These are phyloP conservation scores for Talaromyces sp. DNA, from an alignment of 2,329 filamentous ascomycete species.

Conservation along the genomic window DNA sequence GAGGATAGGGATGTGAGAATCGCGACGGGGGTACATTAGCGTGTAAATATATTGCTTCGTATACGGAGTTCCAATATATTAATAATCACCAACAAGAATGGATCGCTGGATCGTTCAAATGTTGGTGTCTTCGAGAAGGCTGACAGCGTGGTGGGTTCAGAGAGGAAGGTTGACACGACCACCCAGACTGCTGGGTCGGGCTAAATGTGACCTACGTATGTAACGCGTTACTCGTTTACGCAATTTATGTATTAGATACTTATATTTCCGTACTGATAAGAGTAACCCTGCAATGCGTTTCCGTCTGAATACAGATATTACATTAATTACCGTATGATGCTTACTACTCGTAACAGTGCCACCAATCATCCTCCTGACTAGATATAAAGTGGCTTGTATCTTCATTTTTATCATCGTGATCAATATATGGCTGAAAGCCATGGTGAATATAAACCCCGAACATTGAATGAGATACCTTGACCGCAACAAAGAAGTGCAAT, in stretches of 20 bases:
- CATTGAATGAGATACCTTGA: background rate
- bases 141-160: background rate
- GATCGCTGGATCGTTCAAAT: background rate
- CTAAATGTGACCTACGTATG: background rate
- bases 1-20: constrained; percentile 1
- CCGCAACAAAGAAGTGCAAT: background rate
- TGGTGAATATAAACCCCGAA: background rate
- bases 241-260: background rate
- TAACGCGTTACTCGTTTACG: background rate
- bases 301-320: background rate
- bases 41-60: background rate
- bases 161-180: constrained; percentile 2
- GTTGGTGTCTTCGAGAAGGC: background rate
- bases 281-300: background rate
- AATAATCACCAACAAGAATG: background rate
- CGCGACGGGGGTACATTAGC: background rate
- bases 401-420: background rate
- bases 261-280: background rate
- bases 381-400: background rate
- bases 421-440: background rate
- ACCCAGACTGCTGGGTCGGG: constrained; percentile 5
- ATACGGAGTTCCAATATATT: too few species aligned
- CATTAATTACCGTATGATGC: background rate
- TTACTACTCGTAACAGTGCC: background rate
- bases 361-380: background rate